A percentile compares a stretch with the other conserved stretches of the same genome.
These are phyloP conservation scores for Fragaria ananassa DNA, from an alignment of 306 rosid species.

Conservation along the genomic window DNA sequence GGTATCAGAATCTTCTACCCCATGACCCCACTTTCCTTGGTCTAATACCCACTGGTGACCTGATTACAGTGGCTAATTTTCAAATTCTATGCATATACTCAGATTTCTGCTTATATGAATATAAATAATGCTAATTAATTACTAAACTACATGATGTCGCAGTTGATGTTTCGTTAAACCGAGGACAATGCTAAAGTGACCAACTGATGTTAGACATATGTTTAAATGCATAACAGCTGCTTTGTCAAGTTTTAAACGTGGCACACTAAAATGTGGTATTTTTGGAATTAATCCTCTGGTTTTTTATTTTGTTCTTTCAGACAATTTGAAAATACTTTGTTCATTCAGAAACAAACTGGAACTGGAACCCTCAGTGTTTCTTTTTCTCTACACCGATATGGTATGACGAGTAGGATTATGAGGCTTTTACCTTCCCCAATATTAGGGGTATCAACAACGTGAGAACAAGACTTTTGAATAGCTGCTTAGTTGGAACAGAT, in stretches of 20 bases:
- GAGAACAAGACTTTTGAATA: conserved; percentile 68
- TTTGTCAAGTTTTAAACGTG: not conserved
- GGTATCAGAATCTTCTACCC: not conserved
- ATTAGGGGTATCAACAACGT: conserved; percentile 72
- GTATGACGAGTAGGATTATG: conserved; percentile 14
- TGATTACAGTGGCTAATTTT: not conserved
- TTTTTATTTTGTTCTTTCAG: too few species aligned
- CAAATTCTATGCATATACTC: not conserved
- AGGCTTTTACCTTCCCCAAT: conserved; percentile 71
- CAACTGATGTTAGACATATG: not conserved
- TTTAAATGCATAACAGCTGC: not conserved
- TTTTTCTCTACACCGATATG: not conserved
- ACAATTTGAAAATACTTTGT: not conserved
- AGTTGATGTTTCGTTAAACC: not conserved
- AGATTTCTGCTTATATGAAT: not conserved
- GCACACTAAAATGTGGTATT: not conserved
- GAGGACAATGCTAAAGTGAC: not conserved
- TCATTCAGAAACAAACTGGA: not conserved
- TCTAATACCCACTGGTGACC: not conserved
- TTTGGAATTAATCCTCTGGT: not conserved
- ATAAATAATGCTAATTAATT: not conserved
- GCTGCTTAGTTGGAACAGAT: conserved; percentile 72
- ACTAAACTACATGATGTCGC: not conserved
- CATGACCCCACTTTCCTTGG: not conserved
- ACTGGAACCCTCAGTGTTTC: not conserved